Percentiles rank a stretch among this genome's conserved stretches.
These are phyloP conservation scores for Sporothrix mexicana DNA, from an alignment of 2,329 filamentous ascomycete genomes.

Conservation along the genomic window DNA sequence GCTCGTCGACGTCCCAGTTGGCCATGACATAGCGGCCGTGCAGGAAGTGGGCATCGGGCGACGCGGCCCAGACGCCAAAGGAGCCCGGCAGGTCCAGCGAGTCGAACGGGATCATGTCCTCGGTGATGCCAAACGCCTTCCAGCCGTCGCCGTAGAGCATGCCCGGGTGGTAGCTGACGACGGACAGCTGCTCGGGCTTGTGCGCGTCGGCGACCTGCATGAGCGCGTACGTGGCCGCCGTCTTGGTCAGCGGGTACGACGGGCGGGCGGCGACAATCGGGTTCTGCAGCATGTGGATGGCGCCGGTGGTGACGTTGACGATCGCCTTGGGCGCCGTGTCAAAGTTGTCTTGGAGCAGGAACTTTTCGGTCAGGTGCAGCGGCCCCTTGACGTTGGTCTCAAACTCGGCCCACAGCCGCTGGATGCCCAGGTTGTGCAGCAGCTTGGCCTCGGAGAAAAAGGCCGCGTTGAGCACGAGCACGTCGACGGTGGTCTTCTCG, in stretches of 20 bases:
- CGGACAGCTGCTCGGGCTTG: conserved; percentile 37
- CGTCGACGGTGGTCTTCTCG: conserved; percentile 40
- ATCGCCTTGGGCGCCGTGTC: conserved; percentile 19
- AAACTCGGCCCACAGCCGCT: conserved; percentile 36
- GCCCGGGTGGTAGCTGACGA: conserved; percentile 41
- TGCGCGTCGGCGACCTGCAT: conserved; percentile 38
- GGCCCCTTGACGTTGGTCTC: conserved; percentile 38
- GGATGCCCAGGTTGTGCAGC: conserved; percentile 35
- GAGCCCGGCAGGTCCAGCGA: conserved; percentile 37
- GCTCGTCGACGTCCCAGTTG: conserved; percentile 52
- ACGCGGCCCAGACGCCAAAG: conserved; percentile 50
- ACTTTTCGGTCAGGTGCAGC: conserved; percentile 34
- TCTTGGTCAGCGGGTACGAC: conserved; percentile 40
- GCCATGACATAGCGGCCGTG: conserved; percentile 49
- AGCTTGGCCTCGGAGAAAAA: background rate
- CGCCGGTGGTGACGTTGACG: conserved; percentile 30
- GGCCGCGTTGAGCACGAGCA: conserved; percentile 46
- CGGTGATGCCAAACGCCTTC: conserved; percentile 11
- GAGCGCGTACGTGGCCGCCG: conserved; percentile 35
- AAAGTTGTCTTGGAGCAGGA: conserved; percentile 36
- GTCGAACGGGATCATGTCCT: conserved; percentile 33
- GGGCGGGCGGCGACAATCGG: conserved; percentile 38
- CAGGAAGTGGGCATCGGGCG: conserved; percentile 48
- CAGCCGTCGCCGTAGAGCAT: conserved; percentile 31
- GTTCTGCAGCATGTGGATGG: conserved; percentile 35